Percentiles rank a stretch among this genome's conserved stretches.
Conservation (phyloP, 768 basidiomycete species). For the Auriscalpium orientale region DNA sequence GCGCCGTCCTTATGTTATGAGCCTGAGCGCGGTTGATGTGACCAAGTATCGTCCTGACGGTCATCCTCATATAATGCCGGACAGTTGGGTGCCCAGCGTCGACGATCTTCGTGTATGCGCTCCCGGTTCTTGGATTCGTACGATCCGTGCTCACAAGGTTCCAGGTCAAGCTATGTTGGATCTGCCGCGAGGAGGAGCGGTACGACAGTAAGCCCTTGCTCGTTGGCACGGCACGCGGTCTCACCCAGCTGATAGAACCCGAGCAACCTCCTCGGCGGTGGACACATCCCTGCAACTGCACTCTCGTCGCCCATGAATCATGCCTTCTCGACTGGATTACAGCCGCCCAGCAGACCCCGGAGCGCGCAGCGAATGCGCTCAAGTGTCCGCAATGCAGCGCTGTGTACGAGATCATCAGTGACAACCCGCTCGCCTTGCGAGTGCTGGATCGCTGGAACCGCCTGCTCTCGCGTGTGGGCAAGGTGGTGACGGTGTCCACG, state of each 20-base stretch:
- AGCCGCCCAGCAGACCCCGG: conserved; percentile 49
- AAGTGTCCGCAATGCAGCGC: conserved; percentile 77
- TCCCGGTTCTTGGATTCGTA: too few species aligned
- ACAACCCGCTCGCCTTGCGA: conserved; percentile 45
- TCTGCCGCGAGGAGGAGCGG: conserved; percentile 68
- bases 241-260: conserved; percentile 25
- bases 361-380: conserved; percentile 53
- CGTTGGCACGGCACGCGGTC: too few species aligned
- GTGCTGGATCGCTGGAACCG: conserved; percentile 46
- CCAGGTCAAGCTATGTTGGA: conserved; percentile 71
- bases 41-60: not conserved
- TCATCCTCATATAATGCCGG: not conserved
- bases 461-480: conserved; percentile 41
- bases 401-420: conserved; percentile 58
- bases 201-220: conserved; percentile 31
- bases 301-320: conserved; percentile 70
- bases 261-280: conserved; percentile 48
- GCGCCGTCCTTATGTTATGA: too few species aligned
- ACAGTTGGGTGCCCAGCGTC: not conserved
- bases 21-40: too few species aligned
- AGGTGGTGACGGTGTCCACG: conserved; percentile 43
- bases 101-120: not conserved
- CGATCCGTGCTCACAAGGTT: conserved; percentile 18
- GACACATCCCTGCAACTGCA: conserved; percentile 79
- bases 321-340: conserved; percentile 79